A percentile compares a stretch with the other conserved stretches of the same genome.
phyloP scores from a whole-genome alignment of 1,139 yeast species.

The Neolecta irregularis region DNA sequence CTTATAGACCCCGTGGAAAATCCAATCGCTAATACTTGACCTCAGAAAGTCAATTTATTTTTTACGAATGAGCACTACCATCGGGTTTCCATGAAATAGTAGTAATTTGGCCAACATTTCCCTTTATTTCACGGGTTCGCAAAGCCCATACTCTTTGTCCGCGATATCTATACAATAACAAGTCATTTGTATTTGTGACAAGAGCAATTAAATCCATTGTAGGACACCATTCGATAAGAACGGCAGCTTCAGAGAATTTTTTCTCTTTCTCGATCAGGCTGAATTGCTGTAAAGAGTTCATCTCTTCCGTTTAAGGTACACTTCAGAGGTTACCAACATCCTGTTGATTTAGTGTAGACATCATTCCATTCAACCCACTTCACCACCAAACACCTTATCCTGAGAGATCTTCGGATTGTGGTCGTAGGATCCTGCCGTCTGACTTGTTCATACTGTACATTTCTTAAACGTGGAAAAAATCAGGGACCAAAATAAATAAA shows the following conservation, averaged over 20 bases:
- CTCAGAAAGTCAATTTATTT: slow-evolving; percentile 6
- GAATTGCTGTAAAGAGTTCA: no score
- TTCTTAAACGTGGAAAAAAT: no score
- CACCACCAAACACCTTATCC: no score
- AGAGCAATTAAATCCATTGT: slow-evolving; percentile 17
- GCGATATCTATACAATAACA: slow-evolving; percentile 15
- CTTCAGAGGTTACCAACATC: no score
- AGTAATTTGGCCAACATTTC: slow-evolving; percentile 5
- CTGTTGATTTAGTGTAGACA: no score
- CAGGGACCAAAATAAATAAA: no score
- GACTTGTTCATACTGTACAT: no score
- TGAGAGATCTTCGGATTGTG: no score
- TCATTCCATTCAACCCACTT: no score
- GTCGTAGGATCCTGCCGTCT: no score
- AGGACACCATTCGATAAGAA: slow-evolving; percentile 17
- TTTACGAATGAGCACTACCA: slow-evolving; percentile 12
- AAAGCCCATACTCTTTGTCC: slow-evolving; percentile 18
- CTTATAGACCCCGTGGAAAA: slow-evolving; percentile 14
- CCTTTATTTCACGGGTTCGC: slow-evolving; percentile 5
- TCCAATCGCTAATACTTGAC: slow-evolving; percentile 16
- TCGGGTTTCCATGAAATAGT: slow-evolving; percentile 16
- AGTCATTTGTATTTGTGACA: slow-evolving; percentile 13
- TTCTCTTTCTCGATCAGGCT: no score
- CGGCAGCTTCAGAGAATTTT: slow-evolving; percentile 11
- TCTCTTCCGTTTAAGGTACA: no score